These are phyloP conservation scores for Tricholoma sp. DNA, from an alignment of 768 basidiomycete genomes.

Conservation along the genomic window DNA sequence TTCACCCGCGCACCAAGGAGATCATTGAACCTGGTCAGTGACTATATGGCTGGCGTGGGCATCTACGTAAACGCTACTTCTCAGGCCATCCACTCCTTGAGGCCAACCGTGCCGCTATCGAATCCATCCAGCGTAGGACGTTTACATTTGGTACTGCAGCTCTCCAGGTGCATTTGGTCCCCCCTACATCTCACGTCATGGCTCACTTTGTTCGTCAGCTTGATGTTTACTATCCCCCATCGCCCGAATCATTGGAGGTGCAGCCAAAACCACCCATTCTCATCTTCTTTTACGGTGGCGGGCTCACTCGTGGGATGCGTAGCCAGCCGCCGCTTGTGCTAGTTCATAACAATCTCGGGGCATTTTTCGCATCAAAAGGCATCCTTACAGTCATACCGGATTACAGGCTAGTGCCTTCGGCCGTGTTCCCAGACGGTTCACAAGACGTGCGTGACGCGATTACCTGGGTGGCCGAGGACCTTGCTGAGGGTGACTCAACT, in stretches of 20 bases:
- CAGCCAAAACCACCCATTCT: slow-evolving; percentile 11
- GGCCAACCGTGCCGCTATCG: slow-evolving; percentile 14
- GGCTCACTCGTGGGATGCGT: slow-evolving; percentile 16
- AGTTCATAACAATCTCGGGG: slow-evolving; percentile 22
- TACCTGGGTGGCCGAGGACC: slow-evolving; percentile 12
- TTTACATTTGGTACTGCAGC: slow-evolving; percentile 13
- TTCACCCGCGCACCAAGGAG: slow-evolving; percentile 8
- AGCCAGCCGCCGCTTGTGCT: slow-evolving; percentile 15
- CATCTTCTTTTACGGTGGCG: slow-evolving; percentile 22
- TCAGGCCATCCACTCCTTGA: slow-evolving; percentile 17
- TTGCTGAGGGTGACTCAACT: slow-evolving; percentile 7
- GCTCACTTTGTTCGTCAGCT: slow-evolving; percentile 11
- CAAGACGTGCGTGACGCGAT: slow-evolving; percentile 20
- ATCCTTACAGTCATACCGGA: slow-evolving; percentile 22
- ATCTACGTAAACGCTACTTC: not conserved
- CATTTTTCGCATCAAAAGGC: slow-evolving; percentile 22
- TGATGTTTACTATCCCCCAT: slow-evolving; percentile 19
- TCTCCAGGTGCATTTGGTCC: slow-evolving; percentile 9
- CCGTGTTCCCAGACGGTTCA: slow-evolving; percentile 19
- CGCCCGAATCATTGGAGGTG: not conserved
- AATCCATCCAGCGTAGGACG: slow-evolving; percentile 13
- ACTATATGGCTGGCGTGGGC: not conserved
- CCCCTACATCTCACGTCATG: not conserved
- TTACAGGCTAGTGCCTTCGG: slow-evolving; percentile 19
- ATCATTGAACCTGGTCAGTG: slow-evolving; percentile 11